Evolutionary conservation across 2,329 filamentous ascomycete species (phyloP).

Genomic region (Ophiosphaerella narmari): DNA sequence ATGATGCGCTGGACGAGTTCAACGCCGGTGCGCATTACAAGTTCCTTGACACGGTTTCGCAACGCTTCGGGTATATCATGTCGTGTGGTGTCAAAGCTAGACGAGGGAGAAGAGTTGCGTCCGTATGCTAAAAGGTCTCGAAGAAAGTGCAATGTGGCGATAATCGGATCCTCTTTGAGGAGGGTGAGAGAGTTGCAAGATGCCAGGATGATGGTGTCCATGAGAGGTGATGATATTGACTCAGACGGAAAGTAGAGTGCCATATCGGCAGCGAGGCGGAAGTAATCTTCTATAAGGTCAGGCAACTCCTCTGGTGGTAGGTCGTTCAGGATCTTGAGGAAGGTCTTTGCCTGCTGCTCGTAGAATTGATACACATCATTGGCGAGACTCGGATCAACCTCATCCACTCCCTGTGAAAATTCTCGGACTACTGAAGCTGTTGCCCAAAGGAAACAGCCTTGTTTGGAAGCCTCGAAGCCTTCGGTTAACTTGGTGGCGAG

Average conservation of each 20-base stretch:
- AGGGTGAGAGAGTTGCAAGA: conserved; percentile 84
- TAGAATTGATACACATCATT: conserved; percentile 93
- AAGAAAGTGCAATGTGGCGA: conserved; percentile 88
- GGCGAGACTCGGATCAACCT: conserved; percentile 79
- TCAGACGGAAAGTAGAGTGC: conserved; percentile 89
- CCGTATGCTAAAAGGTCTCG: conserved; percentile 91
- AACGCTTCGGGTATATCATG: conserved; percentile 70
- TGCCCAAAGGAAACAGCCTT: conserved; percentile 99
- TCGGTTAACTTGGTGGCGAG: conserved; percentile 87
- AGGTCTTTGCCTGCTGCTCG: conserved; percentile 87
- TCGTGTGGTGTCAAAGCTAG: conserved; percentile 64
- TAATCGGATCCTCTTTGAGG: conserved; percentile 88
- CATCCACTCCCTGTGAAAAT: conserved; percentile 87
- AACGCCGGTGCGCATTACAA: conserved; percentile 73
- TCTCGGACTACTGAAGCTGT: conserved; percentile 93
- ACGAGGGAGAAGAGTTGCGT: conserved; percentile 67
- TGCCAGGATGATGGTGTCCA: conserved; percentile 83
- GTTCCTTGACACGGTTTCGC: conserved; percentile 71
- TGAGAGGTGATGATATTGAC: conserved; percentile 77
- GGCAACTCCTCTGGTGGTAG: conserved; percentile 78
- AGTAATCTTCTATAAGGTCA: conserved; percentile 92
- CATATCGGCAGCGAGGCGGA: conserved; percentile 88
- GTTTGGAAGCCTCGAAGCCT: conserved; percentile 82
- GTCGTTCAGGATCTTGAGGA: conserved; percentile 87
- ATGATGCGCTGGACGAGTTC: conserved; percentile 84